phyloP scores from a whole-genome alignment of 78 protist species.

The Emiliania huxleyi region DNA sequence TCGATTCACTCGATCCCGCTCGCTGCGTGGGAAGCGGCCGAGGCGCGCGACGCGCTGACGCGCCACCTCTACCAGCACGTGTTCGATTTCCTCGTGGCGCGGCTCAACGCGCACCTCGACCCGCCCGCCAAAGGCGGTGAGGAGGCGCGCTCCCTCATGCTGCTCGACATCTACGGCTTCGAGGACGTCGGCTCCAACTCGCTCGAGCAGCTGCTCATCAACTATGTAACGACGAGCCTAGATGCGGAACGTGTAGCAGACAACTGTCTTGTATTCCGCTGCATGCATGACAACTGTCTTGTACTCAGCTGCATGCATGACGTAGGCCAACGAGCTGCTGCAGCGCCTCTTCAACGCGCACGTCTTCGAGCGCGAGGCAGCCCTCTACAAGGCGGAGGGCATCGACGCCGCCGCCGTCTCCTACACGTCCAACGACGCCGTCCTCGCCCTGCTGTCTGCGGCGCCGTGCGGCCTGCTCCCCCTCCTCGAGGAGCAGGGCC shows the following conservation, averaged over 20 bases:
- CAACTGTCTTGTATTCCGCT: conserved; percentile 27
- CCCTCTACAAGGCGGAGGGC: no score
- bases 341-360: no score
- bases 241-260: conserved; percentile 82
- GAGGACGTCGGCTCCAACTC: no score
- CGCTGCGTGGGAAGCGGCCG: no score
- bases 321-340: no score
- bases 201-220: no score
- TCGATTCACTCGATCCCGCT: no score
- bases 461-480: conserved; percentile 80
- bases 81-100: conserved; percentile 46
- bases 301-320: no score
- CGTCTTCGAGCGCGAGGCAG: no score
- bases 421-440: conserved; percentile 81
- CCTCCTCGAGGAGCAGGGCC: conserved; percentile 73
- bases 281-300: no score
- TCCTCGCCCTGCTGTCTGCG: conserved; percentile 64
- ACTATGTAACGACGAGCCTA: conserved; percentile 92
- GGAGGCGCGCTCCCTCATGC: conserved; percentile 36
- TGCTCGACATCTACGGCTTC: no score
- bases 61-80: conserved; percentile 23
- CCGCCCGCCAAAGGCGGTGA: neutral
- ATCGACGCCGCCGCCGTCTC: no score
- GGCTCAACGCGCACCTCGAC: conserved; percentile 36
- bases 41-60: conserved; percentile 49